Base-by-base conservation (phyloP, 768 basidiomycete genomes). In the Gyrodon lividus region DNA sequence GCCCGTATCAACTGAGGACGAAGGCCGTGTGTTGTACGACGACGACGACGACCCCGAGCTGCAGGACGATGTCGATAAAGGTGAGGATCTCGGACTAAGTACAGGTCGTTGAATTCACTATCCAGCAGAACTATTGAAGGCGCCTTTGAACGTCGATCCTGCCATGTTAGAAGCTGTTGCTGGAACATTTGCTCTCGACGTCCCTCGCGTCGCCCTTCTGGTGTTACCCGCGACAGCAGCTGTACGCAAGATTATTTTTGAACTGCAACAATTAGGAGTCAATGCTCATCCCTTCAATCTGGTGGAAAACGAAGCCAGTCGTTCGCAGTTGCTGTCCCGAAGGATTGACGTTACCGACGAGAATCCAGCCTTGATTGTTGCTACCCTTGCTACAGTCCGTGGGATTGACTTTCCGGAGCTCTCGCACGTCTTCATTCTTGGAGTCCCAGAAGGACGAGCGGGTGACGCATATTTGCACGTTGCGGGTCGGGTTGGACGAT, bases 401-500 rank as follows among this genome's bases (percentile, higher is more conserved):
- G 89, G 89, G 23, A 68, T 92, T 43, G 88, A 92, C 70, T 67
- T 91, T 46, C 84, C 83, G 9, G 77, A 76, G 54, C 72, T 91
- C 59, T 79, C 80, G 42, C 89, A 90, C 62, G 88, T 91, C 17
- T 89, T 92, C 64, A 71, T 89, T 44, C 68, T 86, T 40, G 87
- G 87, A 4, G 69, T 86, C 3, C 77, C 81, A 6, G 77, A 79
- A 52, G 77, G 73, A 26, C 70, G 67, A 57, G 68, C 70, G 10
- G 77, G 80, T 34, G 84, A 86, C 57, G 74, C 73, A 35, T 91
- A 91, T 63, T 53, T 83, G 57, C 89, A 91, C 59, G 70, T 84
- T 37, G 82, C 85, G 5, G 89, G 89, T 13, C 81, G 89, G 12
- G 86, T 84, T n/a, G 87, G 88, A 19, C 77, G 88, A 52, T 86